Conservation (phyloP, 1,284 basidiomycete genomes). For the Microbotryomycetes sp. region DNA sequence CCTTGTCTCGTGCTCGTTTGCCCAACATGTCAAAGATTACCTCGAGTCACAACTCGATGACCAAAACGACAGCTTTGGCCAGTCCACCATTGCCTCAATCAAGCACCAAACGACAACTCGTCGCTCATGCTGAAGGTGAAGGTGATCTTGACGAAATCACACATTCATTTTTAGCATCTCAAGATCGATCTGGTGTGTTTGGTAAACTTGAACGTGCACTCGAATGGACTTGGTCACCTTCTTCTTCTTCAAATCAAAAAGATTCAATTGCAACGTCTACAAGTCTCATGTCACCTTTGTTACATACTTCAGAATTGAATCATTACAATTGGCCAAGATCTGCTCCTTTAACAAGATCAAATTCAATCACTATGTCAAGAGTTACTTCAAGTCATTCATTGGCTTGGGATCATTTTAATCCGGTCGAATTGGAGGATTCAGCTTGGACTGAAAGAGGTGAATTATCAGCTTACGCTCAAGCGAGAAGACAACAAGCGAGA, state of each 20-base stretch:
- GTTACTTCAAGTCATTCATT: neutral
- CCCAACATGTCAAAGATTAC: neutral
- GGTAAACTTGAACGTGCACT: neutral
- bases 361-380: neutral
- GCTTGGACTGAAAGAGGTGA: conserved; percentile 2
- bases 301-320: neutral
- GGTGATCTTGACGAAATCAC: conserved; percentile 1
- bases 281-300: neutral
- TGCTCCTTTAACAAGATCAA: neutral
- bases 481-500: neutral
- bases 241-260: neutral
- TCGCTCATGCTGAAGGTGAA: neutral
- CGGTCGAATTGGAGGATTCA: neutral
- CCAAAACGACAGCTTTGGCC: neutral
- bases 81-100: neutral
- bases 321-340: neutral
- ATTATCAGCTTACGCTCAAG: neutral
- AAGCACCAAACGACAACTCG: neutral
- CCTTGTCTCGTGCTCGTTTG: neutral
- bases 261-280: neutral
- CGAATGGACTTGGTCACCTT: conserved; percentile 7
- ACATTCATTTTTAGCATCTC: neutral
- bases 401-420: neutral
- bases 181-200: conserved; percentile 1
- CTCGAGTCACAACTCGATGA: neutral